These are phyloP conservation scores for Epichloe sibirici DNA, from an alignment of 2,329 filamentous ascomycete species.

Conservation along the genomic window DNA sequence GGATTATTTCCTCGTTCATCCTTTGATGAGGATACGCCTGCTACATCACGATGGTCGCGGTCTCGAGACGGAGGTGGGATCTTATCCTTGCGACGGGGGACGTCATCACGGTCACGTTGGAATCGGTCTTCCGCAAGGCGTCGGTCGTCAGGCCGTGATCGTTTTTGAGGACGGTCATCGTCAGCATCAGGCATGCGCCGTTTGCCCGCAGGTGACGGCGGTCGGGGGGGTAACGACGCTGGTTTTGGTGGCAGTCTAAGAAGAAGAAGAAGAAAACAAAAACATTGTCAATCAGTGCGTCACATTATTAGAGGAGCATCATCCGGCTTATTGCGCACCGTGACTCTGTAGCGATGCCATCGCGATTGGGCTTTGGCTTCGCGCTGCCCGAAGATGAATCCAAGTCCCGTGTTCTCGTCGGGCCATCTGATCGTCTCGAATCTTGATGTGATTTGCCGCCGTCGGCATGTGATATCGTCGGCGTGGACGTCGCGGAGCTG, in stretches of 20 bases:
- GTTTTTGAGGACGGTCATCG: slow-evolving; percentile 35
- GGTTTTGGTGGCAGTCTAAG: slow-evolving; percentile 26
- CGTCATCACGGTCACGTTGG: slow-evolving; percentile 21
- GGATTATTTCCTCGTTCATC: slow-evolving; percentile 13
- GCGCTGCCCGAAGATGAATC: not conserved
- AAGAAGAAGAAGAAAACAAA: not conserved
- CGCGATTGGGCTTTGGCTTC: slow-evolving; percentile 5
- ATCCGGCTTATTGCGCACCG: slow-evolving; percentile 6
- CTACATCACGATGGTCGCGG: slow-evolving; percentile 5
- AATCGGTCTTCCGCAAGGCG: slow-evolving; percentile 21
- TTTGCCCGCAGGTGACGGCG: slow-evolving; percentile 31
- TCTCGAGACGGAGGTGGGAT: not conserved
- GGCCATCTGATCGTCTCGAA: slow-evolving; percentile 6
- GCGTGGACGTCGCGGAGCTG: slow-evolving; percentile 6
- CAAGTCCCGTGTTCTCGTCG: slow-evolving; percentile 6
- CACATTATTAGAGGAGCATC: not conserved
- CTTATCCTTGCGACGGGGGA: slow-evolving; percentile 19
- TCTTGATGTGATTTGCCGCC: slow-evolving; percentile 2
- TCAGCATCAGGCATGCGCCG: slow-evolving; percentile 35
- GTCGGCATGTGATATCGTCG: slow-evolving; percentile 1
- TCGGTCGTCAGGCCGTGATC: slow-evolving; percentile 27
- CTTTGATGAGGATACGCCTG: slow-evolving; percentile 7
- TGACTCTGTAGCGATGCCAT: slow-evolving; percentile 3
- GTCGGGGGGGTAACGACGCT: slow-evolving; percentile 21
- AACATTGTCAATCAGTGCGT: not conserved